These are phyloP conservation scores for Fraxinus americana DNA, from an alignment of 257 asterid species.

Conservation along the genomic window DNA sequence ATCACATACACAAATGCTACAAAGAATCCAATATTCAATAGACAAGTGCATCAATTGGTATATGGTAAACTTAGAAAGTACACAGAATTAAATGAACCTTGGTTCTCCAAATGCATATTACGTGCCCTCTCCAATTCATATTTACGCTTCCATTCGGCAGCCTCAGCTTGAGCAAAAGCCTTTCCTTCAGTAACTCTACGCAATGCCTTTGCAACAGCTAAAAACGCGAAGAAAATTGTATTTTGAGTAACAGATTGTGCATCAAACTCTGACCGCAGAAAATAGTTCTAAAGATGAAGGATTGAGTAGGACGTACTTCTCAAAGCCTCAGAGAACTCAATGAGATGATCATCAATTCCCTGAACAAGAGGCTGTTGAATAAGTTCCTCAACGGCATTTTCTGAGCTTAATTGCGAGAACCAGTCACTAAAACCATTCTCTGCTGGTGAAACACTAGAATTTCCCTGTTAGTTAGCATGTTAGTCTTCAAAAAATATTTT, in stretches of 20 bases:
- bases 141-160: constrained; percentile 93
- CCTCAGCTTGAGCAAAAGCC: constrained; percentile 95
- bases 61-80: neutral
- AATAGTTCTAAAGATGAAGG: neutral
- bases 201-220: constrained; percentile 85
- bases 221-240: constrained; percentile 23
- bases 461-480: constrained; percentile 43
- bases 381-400: constrained; percentile 62
- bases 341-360: constrained; percentile 77
- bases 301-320: constrained; percentile 53
- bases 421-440: constrained; percentile 57
- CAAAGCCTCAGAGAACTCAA: constrained; percentile 88
- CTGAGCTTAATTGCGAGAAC: constrained; percentile 50
- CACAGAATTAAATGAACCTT: constrained; percentile 42
- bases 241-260: constrained; percentile 6
- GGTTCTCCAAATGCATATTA: constrained; percentile 60
- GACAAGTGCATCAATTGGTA: constrained; percentile 7
- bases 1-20: neutral
- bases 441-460: constrained; percentile 38
- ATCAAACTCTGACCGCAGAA: neutral
- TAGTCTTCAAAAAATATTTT: constrained; percentile 10
- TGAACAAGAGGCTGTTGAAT: constrained; percentile 66
- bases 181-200: constrained; percentile 76
- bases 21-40: constrained; percentile 2
- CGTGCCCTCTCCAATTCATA: constrained; percentile 78